Base-by-base conservation (phyloP, 2,329 filamentous ascomycete genomes). In the Arthrobotrys sinensis region DNA sequence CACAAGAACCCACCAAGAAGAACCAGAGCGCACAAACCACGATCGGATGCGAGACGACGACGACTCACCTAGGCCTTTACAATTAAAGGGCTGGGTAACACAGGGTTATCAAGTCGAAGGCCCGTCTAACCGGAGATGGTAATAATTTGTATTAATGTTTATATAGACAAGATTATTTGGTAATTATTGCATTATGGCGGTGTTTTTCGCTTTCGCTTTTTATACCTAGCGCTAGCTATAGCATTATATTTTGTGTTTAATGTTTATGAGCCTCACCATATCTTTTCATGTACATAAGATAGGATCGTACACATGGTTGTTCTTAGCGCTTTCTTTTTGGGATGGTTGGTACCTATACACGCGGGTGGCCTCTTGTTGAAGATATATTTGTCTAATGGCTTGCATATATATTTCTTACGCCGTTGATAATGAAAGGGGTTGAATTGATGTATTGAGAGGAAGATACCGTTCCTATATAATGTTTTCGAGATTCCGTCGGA, bases 11-110 rank as follows among this genome's bases (percentile, higher is more conserved):
- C 53, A 65, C 16, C 32, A 62, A 32, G 60, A 65, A 36, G 48
- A 62, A n/a, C 16, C 57, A 12, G 66, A 77, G 36, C 46, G 67
- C 24, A 72, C 32, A 36, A 72, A 78, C 16, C 75, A 78, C 40
- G 75, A 78, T n/a, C 53, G 75, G 75, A 71, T 78, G 72, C 43
- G 38, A n/a, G 28, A 53, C 32, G 60, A 75, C 6, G 16, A 24
- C 40, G 63, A 50, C 10, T 45, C 55, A 4, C 40, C 48, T 4
- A 14, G 66, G 16, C 73, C 57, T 40, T 46, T 72, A 34, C 75
- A 78, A 32, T 19, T 78, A 24, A 63, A 78, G 50, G 67, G 75
- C 5, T 78, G 75, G 75, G 75, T 78, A 3, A 78, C 75, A 19
- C 62, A 71, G 8, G 75, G 75, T 1, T 78, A 67, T 34, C 62